Evolutionary conservation across 2,329 filamentous ascomycete species (phyloP), one percentile per base, ranked within the genome.

Genomic region (Sclerotinia minor): DNA sequence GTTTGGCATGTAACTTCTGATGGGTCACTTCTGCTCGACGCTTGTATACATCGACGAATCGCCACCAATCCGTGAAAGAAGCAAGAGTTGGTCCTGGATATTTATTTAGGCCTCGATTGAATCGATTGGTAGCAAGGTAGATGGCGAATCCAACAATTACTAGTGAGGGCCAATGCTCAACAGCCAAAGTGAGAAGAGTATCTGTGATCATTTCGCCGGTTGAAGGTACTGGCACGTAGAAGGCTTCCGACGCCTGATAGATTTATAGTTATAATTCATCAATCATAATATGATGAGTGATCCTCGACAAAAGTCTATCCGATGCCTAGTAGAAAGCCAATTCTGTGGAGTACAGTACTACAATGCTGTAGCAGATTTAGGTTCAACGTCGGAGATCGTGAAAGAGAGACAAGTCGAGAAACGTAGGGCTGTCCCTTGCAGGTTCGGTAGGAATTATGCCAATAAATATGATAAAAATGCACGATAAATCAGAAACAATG

Each of bases 11-110:
- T 0, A 95, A 81, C 11, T 79, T 81, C 55, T 89, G 83, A 69
- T 91, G 88, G 0, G 89, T 92, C 70, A 85, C 78, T 68, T 95
- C 89, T 4, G 91, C 85, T 50, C 85, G 82, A 61, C 86, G 83
- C 11, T 83, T 82, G 67, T 83, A 87, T 1, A 91, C 90, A 73
- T 92, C 89, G 74, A 84, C 83, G 70, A 92, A 86, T 26, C 91
- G 83, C 91, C 91, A 94, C 83, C 86, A 88, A 75, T 94, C 86
- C 17, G 89, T 91, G 66, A 86, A 81, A 5, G 80, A 88, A 26
- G 91, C 92, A 53, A 92, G 75, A 67, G 88, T 81, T 0, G 89
- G 91, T 0, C 91, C 92, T 0, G 92, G 91, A 72, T 92, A 92
- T 74, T 84, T 87, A 78, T 88, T 86, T 68, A 92, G 79, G 7